Evolutionary conservation across 805 yeast species (phyloP), one percentile per base, ranked within the genome.

Genomic region (Lipomyces sp.): DNA sequence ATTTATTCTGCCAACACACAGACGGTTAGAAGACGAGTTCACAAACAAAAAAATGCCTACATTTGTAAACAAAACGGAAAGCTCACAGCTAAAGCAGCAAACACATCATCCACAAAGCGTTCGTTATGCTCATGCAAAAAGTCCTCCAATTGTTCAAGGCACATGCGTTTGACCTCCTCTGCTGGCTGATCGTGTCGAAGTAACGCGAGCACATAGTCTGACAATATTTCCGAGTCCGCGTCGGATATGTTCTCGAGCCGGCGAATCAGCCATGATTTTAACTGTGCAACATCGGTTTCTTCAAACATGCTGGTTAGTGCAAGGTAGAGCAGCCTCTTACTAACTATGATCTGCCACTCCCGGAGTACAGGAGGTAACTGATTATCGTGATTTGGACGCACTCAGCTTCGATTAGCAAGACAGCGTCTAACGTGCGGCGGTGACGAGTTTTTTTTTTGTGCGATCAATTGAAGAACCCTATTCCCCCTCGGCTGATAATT

Each of bases 121-220:
- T 24, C 24, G 24, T 24, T 70, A 29, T 66, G 60, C 18, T 74
- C 77, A 30, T 74, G 77, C 60, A 81, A 69, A 56, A 83, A 81
- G 67, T 82, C 85, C 15, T 70, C 74, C 59, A 83, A 76, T 61
- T 82, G 80, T 0, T 73, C 66, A 29, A 73, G 59, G 60, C 82
- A 74, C 61, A 77, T 66, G 50, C 72, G 72, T 18, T 73, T 63
- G 57, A 80, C 73, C 69, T 80, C 81, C 0, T 69, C 77, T 3
- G 71, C 76, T 8, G 80, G 72, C 39, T 77, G 73, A 29, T 78
- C 79, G 67, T 81, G 77, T 51, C 78, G 70, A 34, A 83, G 72
- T 42, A 83, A 72, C 0, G 84, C 83, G 34, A 81, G 50, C 24
- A 82, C 80, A 69, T 82, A 83, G 57, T 83, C 85, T 0, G 82